Evolutionary conservation across 106 monocot species (phyloP), one percentile per base, ranked within the genome.

Genomic region (Amphibolis antarctica): DNA sequence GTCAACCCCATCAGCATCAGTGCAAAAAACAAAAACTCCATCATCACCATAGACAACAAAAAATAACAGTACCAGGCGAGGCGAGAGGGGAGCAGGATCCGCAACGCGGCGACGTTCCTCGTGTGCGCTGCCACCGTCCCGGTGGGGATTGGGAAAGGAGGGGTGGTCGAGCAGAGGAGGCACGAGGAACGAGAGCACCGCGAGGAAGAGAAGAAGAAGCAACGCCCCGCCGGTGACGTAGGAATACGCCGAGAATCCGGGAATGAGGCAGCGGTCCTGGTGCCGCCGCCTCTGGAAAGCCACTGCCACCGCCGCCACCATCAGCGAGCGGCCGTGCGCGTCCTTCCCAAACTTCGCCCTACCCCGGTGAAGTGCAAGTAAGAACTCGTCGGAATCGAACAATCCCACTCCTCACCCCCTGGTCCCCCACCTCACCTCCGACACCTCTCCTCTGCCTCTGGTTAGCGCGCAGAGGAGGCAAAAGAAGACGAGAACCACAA

Each of bases 281-380:
- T 67, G 76, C 49, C 83, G 81, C 69, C 91, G 81, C 66, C 86
- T 70, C 62, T 60, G 75, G 65, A 61, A 62, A 42, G 71, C 76
- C 79, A 76, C 79, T 63, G 30, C 28, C 65, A 51, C 22, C 56
- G 26, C 56, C 56, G 25, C 56, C 56, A 9, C 36, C 36, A 36
- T 31, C 44, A 60, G 26, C 9, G 45, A 42, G 20, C 67, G 67
- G 21, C 53, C 18, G 27, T 28, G 44, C 17, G 24, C 44, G 26
- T 11, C 29, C 26, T 1, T 6, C 30, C 59, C 59, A 3, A 12
- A 28, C 48, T 48, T 48, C 18, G 36, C 7, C 36, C 36, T 36
- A 2, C 36, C 2, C 36, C 36, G 36, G 4, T 36, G 36, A 7
- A 36, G 36, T 4, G 7, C 4, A 36, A 36, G 36, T 4, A 7